A percentile compares a stretch with the other conserved stretches of the same genome.
These are phyloP conservation scores for Leishmania braziliensis DNA, from an alignment of 208 protist genomes.

Conservation along the genomic window DNA sequence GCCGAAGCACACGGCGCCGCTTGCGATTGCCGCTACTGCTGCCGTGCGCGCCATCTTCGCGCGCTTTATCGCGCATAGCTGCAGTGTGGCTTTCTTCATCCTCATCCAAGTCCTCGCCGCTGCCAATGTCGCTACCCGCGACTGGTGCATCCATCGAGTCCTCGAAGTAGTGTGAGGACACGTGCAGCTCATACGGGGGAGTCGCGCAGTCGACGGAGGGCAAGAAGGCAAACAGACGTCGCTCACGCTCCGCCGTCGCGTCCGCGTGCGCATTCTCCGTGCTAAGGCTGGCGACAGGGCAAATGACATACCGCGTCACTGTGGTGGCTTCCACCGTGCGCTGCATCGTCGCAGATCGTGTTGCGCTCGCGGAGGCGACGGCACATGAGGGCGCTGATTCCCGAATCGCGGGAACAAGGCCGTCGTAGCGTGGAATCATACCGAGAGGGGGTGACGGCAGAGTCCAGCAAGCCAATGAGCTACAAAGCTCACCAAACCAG, in stretches of 20 bases:
- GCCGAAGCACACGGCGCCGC: conserved; percentile 10
- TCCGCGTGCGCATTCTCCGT: background rate
- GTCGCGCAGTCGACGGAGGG: conserved; percentile 26
- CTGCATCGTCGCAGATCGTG: background rate
- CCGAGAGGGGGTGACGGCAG: background rate
- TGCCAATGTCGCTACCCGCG: conserved; percentile 10
- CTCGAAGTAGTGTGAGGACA: conserved; percentile 30
- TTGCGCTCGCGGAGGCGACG: background rate
- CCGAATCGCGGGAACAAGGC: conserved; percentile 35
- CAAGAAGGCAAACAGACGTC: conserved; percentile 33
- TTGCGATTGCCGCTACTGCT: conserved; percentile 1
- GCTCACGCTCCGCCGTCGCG: conserved; percentile 5
- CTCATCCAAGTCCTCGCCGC: conserved; percentile 3
- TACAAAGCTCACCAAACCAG: background rate
- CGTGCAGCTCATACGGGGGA: conserved; percentile 27
- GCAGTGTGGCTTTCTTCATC: background rate
- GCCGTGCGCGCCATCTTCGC: background rate
- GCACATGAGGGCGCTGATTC: conserved; percentile 1
- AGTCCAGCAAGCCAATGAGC: background rate
- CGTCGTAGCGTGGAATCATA: conserved; percentile 40
- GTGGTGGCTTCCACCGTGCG: background rate
- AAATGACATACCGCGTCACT: conserved; percentile 17
- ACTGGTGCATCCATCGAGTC: background rate
- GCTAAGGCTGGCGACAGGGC: background rate
- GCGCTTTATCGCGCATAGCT: background rate